phyloP scores from a whole-genome alignment of 179 eudicot genomes.

The Spinacia oleracea region DNA sequence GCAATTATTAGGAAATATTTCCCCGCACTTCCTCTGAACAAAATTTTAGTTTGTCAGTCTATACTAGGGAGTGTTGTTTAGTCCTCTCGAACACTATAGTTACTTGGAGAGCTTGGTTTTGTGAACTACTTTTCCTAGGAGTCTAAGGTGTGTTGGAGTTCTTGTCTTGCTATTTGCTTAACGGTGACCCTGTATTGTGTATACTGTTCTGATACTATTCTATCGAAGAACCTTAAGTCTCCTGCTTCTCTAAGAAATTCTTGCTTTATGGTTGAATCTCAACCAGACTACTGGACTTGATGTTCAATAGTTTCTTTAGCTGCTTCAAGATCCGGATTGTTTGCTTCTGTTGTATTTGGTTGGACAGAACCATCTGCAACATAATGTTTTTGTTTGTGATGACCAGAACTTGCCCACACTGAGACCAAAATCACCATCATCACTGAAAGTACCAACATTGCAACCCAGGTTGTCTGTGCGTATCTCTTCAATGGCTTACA shows the following conservation, averaged over 20 bases:
- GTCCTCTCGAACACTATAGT: neutral
- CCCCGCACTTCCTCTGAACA: neutral
- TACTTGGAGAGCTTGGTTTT: neutral
- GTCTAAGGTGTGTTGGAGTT: neutral
- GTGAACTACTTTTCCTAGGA: neutral
- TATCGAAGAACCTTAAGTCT: neutral
- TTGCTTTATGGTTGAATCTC: neutral
- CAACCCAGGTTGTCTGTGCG: conserved; percentile 46
- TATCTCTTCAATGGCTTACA: conserved; percentile 65
- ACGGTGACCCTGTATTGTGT: conserved; percentile 1
- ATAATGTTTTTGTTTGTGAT: conserved; percentile 34
- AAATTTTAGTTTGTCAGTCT: conserved; percentile 17
- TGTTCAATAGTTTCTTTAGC: conserved; percentile 9
- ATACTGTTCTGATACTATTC: conserved; percentile 7
- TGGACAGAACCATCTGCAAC: conserved; percentile 27
- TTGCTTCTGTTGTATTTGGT: conserved; percentile 26
- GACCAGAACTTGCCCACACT: conserved; percentile 40
- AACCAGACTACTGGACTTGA: conserved; percentile 3
- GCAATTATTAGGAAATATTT: neutral
- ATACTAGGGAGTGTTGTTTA: conserved; percentile 1
- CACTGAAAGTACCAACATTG: conserved; percentile 46
- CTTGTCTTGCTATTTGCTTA: neutral
- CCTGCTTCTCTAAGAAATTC: neutral
- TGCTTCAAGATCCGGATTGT: conserved; percentile 7
- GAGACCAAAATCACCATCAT: conserved; percentile 51